A percentile compares a stretch with the other conserved stretches of the same genome.
phyloP scores from a whole-genome alignment of 495 filamentous ascomycete species.

The Neurospora hispaniola region DNA sequence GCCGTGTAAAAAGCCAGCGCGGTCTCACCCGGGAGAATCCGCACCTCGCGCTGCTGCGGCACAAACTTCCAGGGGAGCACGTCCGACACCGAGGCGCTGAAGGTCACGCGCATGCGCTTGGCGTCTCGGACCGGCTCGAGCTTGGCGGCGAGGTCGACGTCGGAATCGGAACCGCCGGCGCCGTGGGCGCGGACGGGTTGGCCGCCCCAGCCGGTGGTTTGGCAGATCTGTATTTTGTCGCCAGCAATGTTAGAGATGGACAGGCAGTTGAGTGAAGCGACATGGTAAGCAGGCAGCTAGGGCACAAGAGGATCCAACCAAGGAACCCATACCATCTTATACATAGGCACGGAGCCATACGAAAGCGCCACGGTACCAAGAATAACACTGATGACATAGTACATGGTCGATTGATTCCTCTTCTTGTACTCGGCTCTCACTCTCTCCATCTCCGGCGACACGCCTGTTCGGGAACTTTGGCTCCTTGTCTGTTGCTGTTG shows the following conservation, averaged over 20 bases:
- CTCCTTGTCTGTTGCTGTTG: conserved; percentile 6
- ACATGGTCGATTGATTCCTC: conserved; percentile 51
- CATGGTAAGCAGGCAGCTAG: conserved; percentile 2
- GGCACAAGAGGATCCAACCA: not conserved
- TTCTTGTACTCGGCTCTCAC: conserved; percentile 44
- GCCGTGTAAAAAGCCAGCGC: conserved; percentile 97
- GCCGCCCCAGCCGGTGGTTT: conserved; percentile 90
- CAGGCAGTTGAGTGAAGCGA: not conserved
- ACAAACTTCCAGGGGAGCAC: conserved; percentile 95
- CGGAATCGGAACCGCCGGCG: conserved; percentile 22
- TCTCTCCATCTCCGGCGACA: conserved; percentile 41
- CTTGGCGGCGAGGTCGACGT: conserved; percentile 57
- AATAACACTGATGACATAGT: conserved; percentile 75
- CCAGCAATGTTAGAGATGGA: not conserved
- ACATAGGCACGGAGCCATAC: conserved; percentile 93
- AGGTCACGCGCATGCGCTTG: conserved; percentile 87
- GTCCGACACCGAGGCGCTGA: conserved; percentile 89
- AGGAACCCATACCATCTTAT: conserved; percentile 69
- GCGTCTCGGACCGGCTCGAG: conserved; percentile 71
- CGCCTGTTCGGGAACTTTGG: not conserved
- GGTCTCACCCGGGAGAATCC: conserved; percentile 90
- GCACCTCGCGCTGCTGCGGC: conserved; percentile 93
- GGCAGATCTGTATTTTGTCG: conserved; percentile 62
- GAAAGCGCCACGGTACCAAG: conserved; percentile 84
- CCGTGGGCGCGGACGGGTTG: conserved; percentile 80